A percentile compares a stretch with the other conserved stretches of the same genome.
phyloP scores from a whole-genome alignment of 768 basidiomycete species.

The Boletus bicolor region DNA sequence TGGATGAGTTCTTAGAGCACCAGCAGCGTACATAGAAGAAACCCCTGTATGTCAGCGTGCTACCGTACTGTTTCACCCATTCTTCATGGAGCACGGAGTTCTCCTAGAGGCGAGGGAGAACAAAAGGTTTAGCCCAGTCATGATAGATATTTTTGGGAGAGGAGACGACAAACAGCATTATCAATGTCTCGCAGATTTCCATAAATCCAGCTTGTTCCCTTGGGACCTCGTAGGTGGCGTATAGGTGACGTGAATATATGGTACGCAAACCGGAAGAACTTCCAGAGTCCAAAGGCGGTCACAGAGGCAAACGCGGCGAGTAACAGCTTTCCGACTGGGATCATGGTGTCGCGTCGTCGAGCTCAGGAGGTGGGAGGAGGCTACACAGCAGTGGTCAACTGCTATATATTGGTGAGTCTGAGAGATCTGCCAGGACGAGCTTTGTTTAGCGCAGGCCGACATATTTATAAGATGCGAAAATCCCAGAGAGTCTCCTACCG shows the following conservation, averaged over 20 bases:
- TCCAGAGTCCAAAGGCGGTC: not conserved
- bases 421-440: no score
- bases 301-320: not conserved
- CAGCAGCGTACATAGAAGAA: not conserved
- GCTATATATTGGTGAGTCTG: no score
- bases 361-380: not conserved
- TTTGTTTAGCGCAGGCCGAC: no score
- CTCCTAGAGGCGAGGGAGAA: not conserved
- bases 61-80: not conserved
- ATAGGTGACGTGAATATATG: constrained; percentile 41
- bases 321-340: not conserved
- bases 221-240: constrained; percentile 43
- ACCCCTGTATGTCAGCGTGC: no score
- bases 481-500: no score
- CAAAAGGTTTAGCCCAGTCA: not conserved
- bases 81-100: not conserved
- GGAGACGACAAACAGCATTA: not conserved
- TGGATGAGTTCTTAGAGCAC: no score
- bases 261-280: constrained; percentile 23
- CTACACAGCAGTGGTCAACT: no score
- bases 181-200: constrained; percentile 39
- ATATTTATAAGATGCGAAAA: no score
- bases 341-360: not conserved
- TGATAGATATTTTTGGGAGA: no score
- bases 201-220: constrained; percentile 41